phyloP scores from a whole-genome alignment of 352 stramenopile species.

The Pythium graminicola region DNA sequence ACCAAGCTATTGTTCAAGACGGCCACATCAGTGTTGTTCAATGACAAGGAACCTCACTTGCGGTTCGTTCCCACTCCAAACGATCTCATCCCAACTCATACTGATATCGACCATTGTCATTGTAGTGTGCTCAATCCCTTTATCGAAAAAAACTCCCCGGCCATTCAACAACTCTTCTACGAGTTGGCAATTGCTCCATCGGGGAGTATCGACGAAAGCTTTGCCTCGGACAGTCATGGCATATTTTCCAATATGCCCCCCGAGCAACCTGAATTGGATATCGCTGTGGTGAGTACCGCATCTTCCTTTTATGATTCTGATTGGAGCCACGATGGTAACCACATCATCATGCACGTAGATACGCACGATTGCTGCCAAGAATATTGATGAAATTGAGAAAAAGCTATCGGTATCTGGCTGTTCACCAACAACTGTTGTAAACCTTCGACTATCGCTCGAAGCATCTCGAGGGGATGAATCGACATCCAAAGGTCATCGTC shows the following conservation, averaged over 20 bases:
- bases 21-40: slow-evolving; percentile 80
- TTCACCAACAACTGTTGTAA: slow-evolving; percentile 33
- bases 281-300: slow-evolving; percentile 33
- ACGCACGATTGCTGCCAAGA: slow-evolving; percentile 59
- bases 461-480: slow-evolving; percentile 13
- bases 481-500: slow-evolving; percentile 39
- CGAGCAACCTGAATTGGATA: slow-evolving; percentile 50
- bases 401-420: slow-evolving; percentile 45
- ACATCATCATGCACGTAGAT: no score
- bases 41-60: slow-evolving; percentile 74
- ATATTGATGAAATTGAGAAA: slow-evolving; percentile 63
- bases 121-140: slow-evolving; percentile 84
- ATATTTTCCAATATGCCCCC: slow-evolving; percentile 62
- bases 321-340: no score
- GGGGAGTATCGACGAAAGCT: slow-evolving; percentile 70
- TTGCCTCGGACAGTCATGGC: slow-evolving; percentile 57
- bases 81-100: no score
- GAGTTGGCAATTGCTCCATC: slow-evolving; percentile 56
- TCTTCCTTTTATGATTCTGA: background rate
- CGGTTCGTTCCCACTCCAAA: slow-evolving; percentile 34
- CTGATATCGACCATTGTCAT: no score
- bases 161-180: slow-evolving; percentile 73
- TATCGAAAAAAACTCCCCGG: slow-evolving; percentile 73
- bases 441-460: slow-evolving; percentile 43
- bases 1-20: slow-evolving; percentile 89